phyloP scores from a whole-genome alignment of 2,329 filamentous ascomycete genomes.

The Immersiporthe knoxdaviesiana region DNA sequence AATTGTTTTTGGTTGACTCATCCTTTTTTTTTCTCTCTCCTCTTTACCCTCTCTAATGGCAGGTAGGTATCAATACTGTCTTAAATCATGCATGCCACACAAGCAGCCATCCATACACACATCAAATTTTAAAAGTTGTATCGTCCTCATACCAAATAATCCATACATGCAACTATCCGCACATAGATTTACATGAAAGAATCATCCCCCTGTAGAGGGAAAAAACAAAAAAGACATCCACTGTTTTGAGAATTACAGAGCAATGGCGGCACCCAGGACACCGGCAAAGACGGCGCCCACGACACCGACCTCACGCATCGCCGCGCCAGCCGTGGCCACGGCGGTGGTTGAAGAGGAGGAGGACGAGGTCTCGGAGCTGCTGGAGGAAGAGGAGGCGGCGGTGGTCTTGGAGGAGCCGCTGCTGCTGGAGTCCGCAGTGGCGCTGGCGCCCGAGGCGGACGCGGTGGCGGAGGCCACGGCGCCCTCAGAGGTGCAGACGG shows the following conservation, averaged over 20 bases:
- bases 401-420: constrained; percentile 16
- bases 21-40: neutral
- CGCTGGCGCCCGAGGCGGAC: neutral
- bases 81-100: neutral
- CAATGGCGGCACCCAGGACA: constrained; percentile 24
- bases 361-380: constrained; percentile 11
- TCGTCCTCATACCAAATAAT: neutral
- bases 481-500: constrained; percentile 5
- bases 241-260: constrained; percentile 13
- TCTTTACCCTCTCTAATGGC: neutral
- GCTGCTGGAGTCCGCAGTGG: constrained; percentile 14
- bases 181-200: neutral
- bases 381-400: constrained; percentile 12
- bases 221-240: neutral
- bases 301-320: constrained; percentile 19
- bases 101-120: neutral
- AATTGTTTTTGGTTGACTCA: neutral
- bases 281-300: constrained; percentile 24
- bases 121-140: neutral
- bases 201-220: neutral
- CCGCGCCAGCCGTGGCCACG: constrained; percentile 19
- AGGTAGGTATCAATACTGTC: neutral
- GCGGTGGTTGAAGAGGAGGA: constrained; percentile 9
- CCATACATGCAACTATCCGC: neutral
- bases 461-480: constrained; percentile 15